A percentile compares a stretch with the other conserved stretches of the same genome.
These are phyloP conservation scores for Colletotrichum sp. DNA, from an alignment of 2,329 filamentous ascomycete species.

Conservation along the genomic window DNA sequence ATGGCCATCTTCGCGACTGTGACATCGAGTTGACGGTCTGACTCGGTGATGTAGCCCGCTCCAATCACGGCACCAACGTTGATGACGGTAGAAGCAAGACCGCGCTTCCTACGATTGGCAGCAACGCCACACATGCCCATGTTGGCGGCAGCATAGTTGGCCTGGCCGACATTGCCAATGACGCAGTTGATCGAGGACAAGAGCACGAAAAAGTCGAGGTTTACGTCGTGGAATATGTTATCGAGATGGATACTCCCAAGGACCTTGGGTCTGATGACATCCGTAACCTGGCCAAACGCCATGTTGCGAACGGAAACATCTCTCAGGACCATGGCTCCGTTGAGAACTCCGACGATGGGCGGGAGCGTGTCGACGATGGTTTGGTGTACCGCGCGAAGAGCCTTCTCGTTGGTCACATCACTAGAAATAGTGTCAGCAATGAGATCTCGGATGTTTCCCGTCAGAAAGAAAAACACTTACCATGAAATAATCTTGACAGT, in stretches of 20 bases:
- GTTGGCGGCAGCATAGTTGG: constrained; percentile 41
- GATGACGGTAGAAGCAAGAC: constrained; percentile 15
- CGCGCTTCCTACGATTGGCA: constrained; percentile 19
- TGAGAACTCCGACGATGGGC: not conserved
- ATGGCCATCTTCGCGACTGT: not conserved
- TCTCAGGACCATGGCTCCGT: constrained; percentile 6
- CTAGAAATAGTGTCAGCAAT: not conserved
- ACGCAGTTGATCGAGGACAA: constrained; percentile 29
- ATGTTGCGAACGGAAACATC: constrained; percentile 28
- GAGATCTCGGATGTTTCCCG: not conserved
- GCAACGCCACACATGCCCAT: constrained; percentile 34
- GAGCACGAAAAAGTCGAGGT: constrained; percentile 33
- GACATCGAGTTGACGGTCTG: not conserved
- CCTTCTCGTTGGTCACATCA: not conserved
- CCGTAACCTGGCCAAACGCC: constrained; percentile 31
- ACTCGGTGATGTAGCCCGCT: not conserved
- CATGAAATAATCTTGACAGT: constrained; percentile 32
- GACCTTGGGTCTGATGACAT: constrained; percentile 31
- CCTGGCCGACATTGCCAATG: constrained; percentile 29
- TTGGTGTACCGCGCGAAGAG: not conserved
- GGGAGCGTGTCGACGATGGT: not conserved
- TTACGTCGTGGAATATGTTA: not conserved
- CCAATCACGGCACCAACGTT: constrained; percentile 15
- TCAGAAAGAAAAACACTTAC: constrained; percentile 4
- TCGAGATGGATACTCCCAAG: constrained; percentile 29